Evolutionary conservation across 2,329 filamentous ascomycete genomes (phyloP).

Genomic region (Stagonosporopsis vannaccii): DNA sequence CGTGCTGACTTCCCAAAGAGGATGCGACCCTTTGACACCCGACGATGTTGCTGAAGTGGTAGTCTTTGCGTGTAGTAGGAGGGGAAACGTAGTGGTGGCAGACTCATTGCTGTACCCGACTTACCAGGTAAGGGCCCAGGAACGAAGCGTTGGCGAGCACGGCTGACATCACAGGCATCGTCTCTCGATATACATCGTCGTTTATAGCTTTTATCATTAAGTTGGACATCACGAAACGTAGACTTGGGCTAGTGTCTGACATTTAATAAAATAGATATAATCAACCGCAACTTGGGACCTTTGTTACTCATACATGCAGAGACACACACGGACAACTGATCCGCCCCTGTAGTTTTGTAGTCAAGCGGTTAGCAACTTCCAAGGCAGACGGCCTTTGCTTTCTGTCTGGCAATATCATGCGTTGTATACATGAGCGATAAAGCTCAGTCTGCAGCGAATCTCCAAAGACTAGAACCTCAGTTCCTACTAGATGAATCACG

Average conservation of each 20-base stretch:
- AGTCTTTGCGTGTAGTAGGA: constrained; percentile 79
- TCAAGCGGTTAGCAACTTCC: neutral
- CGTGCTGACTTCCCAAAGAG: constrained; percentile 22
- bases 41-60: constrained; percentile 90
- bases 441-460: neutral
- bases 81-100: constrained; percentile 86
- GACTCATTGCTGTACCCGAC: constrained; percentile 84
- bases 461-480: neutral
- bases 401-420: neutral
- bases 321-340: too few relatives aligned
- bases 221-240: too few relatives aligned
- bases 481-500: neutral
- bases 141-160: neutral
- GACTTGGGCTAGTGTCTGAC: too few relatives aligned
- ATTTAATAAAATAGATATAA: too few relatives aligned
- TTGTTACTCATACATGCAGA: too few relatives aligned
- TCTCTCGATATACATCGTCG: neutral
- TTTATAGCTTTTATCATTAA: neutral
- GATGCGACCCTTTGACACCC: constrained; percentile 78
- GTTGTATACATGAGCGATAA: neutral
- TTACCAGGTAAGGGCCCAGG: constrained; percentile 72
- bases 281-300: too few relatives aligned
- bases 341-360: too few relatives aligned
- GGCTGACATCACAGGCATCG: neutral
- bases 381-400: neutral